Evolutionary conservation across 176 grass and related monocot genomes (phyloP).

Genomic region (Oryza coarctata): DNA sequence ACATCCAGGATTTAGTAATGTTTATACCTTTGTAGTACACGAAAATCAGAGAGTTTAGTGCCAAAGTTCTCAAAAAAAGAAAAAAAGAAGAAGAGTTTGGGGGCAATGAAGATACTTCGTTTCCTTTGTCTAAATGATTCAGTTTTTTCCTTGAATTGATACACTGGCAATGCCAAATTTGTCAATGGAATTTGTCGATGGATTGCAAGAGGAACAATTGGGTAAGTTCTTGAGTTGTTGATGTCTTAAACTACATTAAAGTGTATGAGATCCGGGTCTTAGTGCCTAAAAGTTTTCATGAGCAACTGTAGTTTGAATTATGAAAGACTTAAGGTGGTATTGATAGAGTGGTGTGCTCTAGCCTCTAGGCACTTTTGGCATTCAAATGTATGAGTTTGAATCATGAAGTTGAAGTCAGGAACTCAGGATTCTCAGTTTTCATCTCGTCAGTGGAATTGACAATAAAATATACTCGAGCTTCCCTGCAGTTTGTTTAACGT

Average conservation of each 20-base stretch:
- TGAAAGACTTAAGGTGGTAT: neutral
- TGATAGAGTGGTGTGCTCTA: neutral
- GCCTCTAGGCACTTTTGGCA: neutral
- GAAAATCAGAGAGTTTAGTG: neutral
- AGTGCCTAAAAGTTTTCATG: neutral
- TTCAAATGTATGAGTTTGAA: neutral
- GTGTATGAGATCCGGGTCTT: neutral
- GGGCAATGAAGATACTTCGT: neutral
- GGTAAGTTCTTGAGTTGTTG: neutral
- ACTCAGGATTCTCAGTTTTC: neutral
- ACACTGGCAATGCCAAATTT: neutral
- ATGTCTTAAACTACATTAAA: neutral
- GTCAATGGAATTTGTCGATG: slow-evolving; percentile 1
- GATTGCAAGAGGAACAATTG: neutral
- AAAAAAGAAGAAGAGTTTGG: neutral
- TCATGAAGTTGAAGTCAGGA: neutral
- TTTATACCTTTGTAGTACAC: neutral
- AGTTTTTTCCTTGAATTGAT: neutral
- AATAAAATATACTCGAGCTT: neutral
- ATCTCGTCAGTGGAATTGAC: neutral
- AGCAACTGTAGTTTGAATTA: neutral
- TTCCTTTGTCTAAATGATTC: neutral
- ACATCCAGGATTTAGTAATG: neutral
- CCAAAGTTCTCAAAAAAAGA: too few species aligned
- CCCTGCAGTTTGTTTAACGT: neutral